phyloP scores from a whole-genome alignment of 306 rosid genomes.

The Cercis canadensis region DNA sequence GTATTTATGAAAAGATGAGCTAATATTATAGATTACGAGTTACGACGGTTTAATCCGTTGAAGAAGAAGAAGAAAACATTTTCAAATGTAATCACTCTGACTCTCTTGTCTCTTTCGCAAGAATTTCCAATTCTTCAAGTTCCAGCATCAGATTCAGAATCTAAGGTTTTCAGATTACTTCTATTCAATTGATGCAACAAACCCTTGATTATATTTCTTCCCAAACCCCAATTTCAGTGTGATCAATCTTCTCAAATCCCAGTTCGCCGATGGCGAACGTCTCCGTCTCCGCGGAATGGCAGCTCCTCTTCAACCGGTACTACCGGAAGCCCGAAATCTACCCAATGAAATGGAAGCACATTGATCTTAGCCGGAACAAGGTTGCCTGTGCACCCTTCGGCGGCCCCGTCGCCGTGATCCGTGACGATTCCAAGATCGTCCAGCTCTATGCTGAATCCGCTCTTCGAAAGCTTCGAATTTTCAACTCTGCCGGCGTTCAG shows the following conservation, averaged over 20 bases:
- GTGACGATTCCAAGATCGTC: slow-evolving; percentile 98
- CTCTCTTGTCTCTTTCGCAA: too few species aligned
- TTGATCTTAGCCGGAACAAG: slow-evolving; percentile 86
- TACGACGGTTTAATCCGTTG: too few species aligned
- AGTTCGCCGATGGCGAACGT: slow-evolving; percentile 73
- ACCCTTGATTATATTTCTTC: background rate
- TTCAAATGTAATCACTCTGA: too few species aligned
- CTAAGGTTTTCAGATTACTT: background rate
- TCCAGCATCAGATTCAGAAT: too few species aligned
- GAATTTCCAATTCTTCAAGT: too few species aligned
- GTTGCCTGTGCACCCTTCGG: slow-evolving; percentile 94
- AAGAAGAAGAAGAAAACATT: too few species aligned
- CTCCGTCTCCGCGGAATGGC: slow-evolving; percentile 99
- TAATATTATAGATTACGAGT: too few species aligned
- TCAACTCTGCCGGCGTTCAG: slow-evolving; percentile 71
- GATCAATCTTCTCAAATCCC: background rate
- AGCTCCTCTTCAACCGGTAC: slow-evolving; percentile 90
- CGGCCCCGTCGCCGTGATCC: slow-evolving; percentile 91
- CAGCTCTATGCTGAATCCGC: slow-evolving; percentile 96
- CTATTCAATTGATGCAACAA: background rate
- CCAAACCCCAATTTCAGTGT: background rate
- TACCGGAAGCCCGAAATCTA: slow-evolving; percentile 88
- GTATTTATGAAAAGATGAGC: too few species aligned
- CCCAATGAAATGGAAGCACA: slow-evolving; percentile 77
- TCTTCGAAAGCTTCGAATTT: slow-evolving; percentile 91